A percentile compares a stretch with the other conserved stretches of the same genome.
Evolutionary conservation across 306 rosid species (phyloP).

Genomic region (Vachellia pachyceras): DNA sequence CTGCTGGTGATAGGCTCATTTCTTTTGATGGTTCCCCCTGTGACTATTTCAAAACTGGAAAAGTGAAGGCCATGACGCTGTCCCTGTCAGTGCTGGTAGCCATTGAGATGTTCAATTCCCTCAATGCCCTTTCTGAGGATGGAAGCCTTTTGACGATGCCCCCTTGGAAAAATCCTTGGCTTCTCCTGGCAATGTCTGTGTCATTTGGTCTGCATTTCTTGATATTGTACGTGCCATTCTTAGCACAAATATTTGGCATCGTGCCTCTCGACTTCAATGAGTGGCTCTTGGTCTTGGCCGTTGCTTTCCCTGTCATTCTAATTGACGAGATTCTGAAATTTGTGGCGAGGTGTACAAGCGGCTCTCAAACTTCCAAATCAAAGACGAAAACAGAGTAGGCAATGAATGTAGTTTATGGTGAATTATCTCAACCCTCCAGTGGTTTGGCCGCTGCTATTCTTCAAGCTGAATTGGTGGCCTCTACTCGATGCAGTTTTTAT

Average conservation of each 20-base stretch:
- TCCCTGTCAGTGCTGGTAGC: slow-evolving; percentile 95
- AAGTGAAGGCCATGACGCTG: slow-evolving; percentile 85
- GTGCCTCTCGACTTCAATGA: slow-evolving; percentile 80
- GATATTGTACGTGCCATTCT: slow-evolving; percentile 90
- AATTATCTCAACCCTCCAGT: slow-evolving; percentile 40
- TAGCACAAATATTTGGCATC: slow-evolving; percentile 75
- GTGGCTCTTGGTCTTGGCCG: slow-evolving; percentile 63
- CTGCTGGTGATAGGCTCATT: slow-evolving; percentile 67
- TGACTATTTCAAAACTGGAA: slow-evolving; percentile 78
- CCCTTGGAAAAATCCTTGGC: slow-evolving; percentile 98
- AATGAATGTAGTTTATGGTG: slow-evolving; percentile 32
- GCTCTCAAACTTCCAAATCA: slow-evolving; percentile 32
- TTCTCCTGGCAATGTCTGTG: slow-evolving; percentile 89
- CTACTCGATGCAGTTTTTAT: slow-evolving; percentile 33
- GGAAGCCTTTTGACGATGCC: slow-evolving; percentile 94
- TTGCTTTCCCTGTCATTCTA: slow-evolving; percentile 63
- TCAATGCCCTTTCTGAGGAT: slow-evolving; percentile 86
- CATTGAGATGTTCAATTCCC: slow-evolving; percentile 96
- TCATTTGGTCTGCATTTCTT: slow-evolving; percentile 88
- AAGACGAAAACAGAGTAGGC: slow-evolving; percentile 74
- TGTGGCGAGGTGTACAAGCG: slow-evolving; percentile 59
- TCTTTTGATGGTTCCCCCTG: slow-evolving; percentile 65
- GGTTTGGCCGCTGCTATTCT: slow-evolving; percentile 26
- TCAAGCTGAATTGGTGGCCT: slow-evolving; percentile 42
- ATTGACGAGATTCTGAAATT: slow-evolving; percentile 66